Evolutionary conservation across 2,329 filamentous ascomycete species (phyloP).

Genomic region (Pseudogymnoascus sp.): DNA sequence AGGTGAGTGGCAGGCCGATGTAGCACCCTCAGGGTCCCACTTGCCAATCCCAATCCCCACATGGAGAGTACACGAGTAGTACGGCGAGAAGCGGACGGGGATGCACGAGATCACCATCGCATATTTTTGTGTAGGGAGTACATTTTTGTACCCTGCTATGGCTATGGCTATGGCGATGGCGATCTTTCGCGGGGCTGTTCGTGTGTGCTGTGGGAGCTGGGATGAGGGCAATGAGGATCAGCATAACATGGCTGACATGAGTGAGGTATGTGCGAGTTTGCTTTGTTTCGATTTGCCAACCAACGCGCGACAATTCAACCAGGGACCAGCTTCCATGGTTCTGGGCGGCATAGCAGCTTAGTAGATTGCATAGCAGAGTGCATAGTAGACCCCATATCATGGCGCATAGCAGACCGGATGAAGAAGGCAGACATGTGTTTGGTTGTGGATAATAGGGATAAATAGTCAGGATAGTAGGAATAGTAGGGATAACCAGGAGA

Average conservation of each 20-base stretch:
- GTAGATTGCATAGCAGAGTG: neutral
- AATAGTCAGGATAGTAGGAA: neutral
- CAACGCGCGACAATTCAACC: neutral
- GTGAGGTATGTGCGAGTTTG: too few species aligned
- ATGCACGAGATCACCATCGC: neutral
- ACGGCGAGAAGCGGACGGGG: neutral
- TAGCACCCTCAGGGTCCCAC: slow-evolving; percentile 4
- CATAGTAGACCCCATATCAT: too few species aligned
- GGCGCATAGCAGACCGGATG: neutral
- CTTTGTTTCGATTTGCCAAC: neutral
- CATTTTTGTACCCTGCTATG: neutral
- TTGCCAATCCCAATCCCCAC: neutral
- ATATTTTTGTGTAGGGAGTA: neutral
- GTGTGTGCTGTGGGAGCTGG: neutral
- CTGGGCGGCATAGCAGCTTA: too few species aligned
- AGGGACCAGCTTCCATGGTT: neutral
- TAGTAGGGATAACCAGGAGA: neutral
- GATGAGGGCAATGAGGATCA: neutral
- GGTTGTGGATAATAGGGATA: neutral
- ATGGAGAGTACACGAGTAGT: neutral
- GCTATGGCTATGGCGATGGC: neutral
- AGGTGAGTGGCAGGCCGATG: neutral
- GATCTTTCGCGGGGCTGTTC: neutral
- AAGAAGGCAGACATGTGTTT: neutral
- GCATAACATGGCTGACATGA: neutral